Conservation (phyloP, 148 eudicot genomes). For the Persicaria tinctoria region DNA sequence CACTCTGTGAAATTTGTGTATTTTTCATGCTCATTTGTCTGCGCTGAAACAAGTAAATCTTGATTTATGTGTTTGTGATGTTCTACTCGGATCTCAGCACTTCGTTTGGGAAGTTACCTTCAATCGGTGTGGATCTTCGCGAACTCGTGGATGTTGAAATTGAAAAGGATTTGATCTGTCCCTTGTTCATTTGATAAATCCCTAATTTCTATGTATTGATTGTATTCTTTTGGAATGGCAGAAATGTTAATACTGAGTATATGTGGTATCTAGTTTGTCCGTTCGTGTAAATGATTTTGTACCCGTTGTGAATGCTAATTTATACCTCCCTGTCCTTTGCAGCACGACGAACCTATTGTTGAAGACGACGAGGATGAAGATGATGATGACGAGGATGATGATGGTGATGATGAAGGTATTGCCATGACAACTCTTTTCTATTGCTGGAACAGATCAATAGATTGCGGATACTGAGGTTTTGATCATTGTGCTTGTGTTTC, state of each 20-base stretch:
- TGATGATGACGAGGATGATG: slow-evolving; percentile 56
- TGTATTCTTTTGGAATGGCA: background rate
- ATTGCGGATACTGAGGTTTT: background rate
- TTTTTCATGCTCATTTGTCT: background rate
- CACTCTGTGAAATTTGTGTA: background rate
- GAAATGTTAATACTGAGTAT: background rate
- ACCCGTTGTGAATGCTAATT: background rate
- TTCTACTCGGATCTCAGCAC: background rate
- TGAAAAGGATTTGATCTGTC: background rate
- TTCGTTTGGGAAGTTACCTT: background rate
- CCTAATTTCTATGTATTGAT: background rate
- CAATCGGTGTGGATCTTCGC: background rate
- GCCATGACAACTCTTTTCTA: background rate
- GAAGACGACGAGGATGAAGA: slow-evolving; percentile 79
- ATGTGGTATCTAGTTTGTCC: background rate
- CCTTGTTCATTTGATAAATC: background rate
- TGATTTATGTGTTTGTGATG: background rate
- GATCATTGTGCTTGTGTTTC: slow-evolving; percentile 10
- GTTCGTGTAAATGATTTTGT: background rate
- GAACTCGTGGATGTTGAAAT: background rate
- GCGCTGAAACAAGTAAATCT: background rate
- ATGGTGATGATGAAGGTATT: slow-evolving; percentile 53
- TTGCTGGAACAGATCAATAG: background rate
- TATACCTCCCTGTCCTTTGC: slow-evolving; percentile 9
- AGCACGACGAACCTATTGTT: slow-evolving; percentile 61